These are phyloP conservation scores for Paramecium primaurelia DNA, from an alignment of 73 alveolate species.

Conservation along the genomic window DNA sequence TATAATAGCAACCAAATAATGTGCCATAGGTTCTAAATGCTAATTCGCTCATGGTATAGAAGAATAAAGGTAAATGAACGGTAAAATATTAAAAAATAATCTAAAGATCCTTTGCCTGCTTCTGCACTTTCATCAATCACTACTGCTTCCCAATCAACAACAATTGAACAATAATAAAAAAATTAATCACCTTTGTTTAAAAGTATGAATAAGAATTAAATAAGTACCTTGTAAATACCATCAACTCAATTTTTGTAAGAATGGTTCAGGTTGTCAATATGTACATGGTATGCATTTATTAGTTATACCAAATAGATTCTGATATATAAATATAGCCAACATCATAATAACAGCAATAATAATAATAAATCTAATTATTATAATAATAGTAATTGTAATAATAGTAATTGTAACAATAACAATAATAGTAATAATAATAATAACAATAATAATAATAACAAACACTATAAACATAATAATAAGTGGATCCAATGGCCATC, in stretches of 20 bases:
- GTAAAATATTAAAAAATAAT: background rate
- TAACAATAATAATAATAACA: background rate
- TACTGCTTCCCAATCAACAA: background rate
- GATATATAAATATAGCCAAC: background rate
- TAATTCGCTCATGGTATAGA: slow-evolving; percentile 37
- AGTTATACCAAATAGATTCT: background rate
- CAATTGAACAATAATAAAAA: background rate
- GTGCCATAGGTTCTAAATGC: slow-evolving; percentile 44
- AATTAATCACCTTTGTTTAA: background rate
- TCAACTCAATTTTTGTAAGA: slow-evolving; percentile 16
- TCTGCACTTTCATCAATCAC: slow-evolving; percentile 21
- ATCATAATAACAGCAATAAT: background rate
- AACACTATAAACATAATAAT: background rate
- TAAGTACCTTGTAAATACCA: slow-evolving; percentile 11
- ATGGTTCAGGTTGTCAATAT: slow-evolving; percentile 26
- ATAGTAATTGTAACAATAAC: background rate
- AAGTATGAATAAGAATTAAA: background rate
- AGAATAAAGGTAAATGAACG: slow-evolving; percentile 21
- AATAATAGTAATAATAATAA: background rate
- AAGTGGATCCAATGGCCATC: background rate
- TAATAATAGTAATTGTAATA: background rate
- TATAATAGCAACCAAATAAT: background rate
- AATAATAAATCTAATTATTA: background rate
- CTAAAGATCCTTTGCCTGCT: slow-evolving; percentile 34
- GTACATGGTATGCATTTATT: slow-evolving; percentile 19